These are phyloP conservation scores for Phytophthora pisi DNA, from an alignment of 352 stramenopile genomes.

Conservation along the genomic window DNA sequence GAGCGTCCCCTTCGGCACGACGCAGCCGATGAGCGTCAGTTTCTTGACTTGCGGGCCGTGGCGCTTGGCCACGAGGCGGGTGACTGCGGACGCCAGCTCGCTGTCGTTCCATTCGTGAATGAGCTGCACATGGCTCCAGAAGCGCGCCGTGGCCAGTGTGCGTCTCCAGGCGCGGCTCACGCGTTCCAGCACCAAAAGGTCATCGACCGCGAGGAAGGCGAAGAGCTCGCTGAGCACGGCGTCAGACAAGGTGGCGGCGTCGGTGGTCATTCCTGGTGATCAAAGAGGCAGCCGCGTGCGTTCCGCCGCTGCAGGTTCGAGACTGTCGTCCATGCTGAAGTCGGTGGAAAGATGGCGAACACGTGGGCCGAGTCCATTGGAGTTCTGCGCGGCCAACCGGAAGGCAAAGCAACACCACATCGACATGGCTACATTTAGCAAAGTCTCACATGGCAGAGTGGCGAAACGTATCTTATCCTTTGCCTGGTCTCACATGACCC, in stretches of 20 bases:
- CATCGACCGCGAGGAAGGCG: constrained; percentile 53
- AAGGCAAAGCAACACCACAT: constrained; percentile 15
- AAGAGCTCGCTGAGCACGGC: constrained; percentile 46
- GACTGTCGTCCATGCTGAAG: constrained; percentile 2
- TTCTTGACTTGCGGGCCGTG: constrained; percentile 48
- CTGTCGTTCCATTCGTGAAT: constrained; percentile 40
- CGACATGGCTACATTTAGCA: constrained; percentile 25
- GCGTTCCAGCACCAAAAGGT: constrained; percentile 59
- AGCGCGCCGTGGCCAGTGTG: constrained; percentile 30
- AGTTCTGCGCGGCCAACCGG: constrained; percentile 17
- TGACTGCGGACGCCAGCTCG: constrained; percentile 29
- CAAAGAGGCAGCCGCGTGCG: constrained; percentile 1
- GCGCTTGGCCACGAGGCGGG: constrained; percentile 36
- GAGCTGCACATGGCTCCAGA: constrained; percentile 45
- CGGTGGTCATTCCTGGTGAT: constrained; percentile 18
- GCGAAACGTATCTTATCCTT: not conserved
- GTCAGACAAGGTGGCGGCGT: constrained; percentile 22
- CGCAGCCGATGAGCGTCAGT: constrained; percentile 56
- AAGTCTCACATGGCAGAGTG: not conserved
- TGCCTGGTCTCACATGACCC: not conserved
- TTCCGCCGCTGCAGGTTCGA: constrained; percentile 32
- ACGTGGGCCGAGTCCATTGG: constrained; percentile 33
- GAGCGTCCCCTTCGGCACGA: constrained; percentile 41
- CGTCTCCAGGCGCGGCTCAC: constrained; percentile 44
- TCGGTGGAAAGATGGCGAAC: constrained; percentile 5